phyloP scores from a whole-genome alignment of 345 rosid species.

The Populus davidiana region DNA sequence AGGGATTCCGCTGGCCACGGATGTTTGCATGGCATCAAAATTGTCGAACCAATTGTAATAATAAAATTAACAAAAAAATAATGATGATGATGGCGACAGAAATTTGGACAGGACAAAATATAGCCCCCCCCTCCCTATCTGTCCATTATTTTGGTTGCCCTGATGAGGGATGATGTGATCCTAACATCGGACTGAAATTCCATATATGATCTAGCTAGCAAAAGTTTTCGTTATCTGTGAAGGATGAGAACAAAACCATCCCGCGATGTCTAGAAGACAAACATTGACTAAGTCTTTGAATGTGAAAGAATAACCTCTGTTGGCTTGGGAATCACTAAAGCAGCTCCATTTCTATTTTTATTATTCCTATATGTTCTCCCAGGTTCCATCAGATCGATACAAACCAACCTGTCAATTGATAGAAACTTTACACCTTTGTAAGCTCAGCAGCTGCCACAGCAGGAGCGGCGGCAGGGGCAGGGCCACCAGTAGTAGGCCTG shows the following conservation, averaged over 20 bases:
- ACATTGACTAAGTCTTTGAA: constrained; percentile 15
- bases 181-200: constrained; percentile 16
- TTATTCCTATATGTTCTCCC: constrained; percentile 26
- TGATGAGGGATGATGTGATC: constrained; percentile 9
- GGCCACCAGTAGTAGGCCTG: constrained; percentile 99
- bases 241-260: constrained; percentile 45
- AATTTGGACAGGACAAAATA: constrained; percentile 9
- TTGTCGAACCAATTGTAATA: neutral
- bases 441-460: constrained; percentile 29
- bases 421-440: constrained; percentile 36
- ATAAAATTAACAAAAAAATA: neutral
- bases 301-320: constrained; percentile 32
- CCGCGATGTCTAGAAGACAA: constrained; percentile 15
- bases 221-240: constrained; percentile 8
- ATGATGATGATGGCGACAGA: too few species aligned
- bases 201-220: constrained; percentile 34
- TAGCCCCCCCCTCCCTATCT: constrained; percentile 11
- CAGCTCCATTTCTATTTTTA: constrained; percentile 36
- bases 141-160: constrained; percentile 27
- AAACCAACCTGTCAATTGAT: neutral
- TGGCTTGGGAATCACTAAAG: constrained; percentile 26
- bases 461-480: constrained; percentile 36
- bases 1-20: too few species aligned
- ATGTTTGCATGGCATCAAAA: neutral
- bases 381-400: neutral